Evolutionary conservation across 495 filamentous ascomycete species (phyloP).

Genomic region (Aspergillus kassunensis): DNA sequence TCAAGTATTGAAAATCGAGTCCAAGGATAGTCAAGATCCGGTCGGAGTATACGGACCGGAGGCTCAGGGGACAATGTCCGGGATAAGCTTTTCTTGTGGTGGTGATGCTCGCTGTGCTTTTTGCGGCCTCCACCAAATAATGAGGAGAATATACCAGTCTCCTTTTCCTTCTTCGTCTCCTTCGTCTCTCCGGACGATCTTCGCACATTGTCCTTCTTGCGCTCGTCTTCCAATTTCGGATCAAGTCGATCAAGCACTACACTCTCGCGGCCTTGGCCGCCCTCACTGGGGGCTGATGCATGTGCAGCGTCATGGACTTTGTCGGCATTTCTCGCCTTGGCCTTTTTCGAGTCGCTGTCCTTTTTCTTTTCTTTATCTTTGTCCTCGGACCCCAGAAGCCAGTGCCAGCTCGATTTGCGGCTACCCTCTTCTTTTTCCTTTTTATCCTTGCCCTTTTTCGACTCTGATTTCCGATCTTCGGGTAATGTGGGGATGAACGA

Average conservation of each 20-base stretch:
- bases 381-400: conserved; percentile 66
- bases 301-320: conserved; percentile 66
- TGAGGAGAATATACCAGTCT: conserved; percentile 75
- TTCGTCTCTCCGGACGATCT: conserved; percentile 71
- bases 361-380: conserved; percentile 68
- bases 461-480: conserved; percentile 62
- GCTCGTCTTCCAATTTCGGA: conserved; percentile 71
- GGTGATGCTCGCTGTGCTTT: conserved; percentile 61
- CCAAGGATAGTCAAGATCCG: conserved; percentile 93
- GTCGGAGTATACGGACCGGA: conserved; percentile 61
- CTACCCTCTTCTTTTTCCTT: conserved; percentile 56
- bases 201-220: conserved; percentile 72
- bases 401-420: conserved; percentile 83
- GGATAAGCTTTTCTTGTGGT: conserved; percentile 69
- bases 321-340: conserved; percentile 56
- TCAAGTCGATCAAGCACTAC: conserved; percentile 76
- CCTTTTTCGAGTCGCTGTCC: conserved; percentile 58
- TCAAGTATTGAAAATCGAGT: conserved; percentile 93
- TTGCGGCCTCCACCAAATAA: conserved; percentile 85
- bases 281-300: conserved; percentile 75
- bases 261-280: conserved; percentile 67
- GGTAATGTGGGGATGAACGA: conserved; percentile 79
- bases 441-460: conserved; percentile 60
- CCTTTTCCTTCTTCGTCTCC: conserved; percentile 87
- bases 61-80: conserved; percentile 80